These are phyloP conservation scores for Brassica juncea DNA, from an alignment of 345 rosid species.

Conservation along the genomic window DNA sequence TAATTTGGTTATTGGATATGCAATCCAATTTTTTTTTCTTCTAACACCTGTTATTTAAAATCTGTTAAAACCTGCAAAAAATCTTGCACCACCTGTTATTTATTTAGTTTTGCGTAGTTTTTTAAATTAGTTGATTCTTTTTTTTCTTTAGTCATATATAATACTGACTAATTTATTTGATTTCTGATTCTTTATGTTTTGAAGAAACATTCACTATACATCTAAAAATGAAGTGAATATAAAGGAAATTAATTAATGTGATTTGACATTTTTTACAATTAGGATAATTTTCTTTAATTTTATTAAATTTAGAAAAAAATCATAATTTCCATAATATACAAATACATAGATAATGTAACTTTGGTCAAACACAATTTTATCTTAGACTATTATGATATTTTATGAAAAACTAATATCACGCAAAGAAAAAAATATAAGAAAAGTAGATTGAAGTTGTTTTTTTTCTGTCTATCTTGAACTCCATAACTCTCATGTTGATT, in stretches of 20 bases:
- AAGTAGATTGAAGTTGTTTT: background rate
- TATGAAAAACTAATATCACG: no score
- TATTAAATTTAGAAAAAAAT: no score
- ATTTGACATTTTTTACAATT: background rate
- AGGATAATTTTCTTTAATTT: no score
- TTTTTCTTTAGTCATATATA: background rate
- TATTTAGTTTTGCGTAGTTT: no score
- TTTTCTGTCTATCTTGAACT: background rate
- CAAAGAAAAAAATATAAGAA: no score
- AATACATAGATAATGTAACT: background rate
- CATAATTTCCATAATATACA: background rate
- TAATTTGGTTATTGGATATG: background rate
- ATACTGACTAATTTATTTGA: background rate
- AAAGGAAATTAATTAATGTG: background rate
- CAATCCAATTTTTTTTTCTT: no score
- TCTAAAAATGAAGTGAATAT: background rate
- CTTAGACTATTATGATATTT: no score
- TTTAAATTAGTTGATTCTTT: background rate
- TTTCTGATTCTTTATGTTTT: background rate
- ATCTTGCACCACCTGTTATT: no score
- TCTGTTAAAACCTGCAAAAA: background rate
- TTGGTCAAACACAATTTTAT: background rate
- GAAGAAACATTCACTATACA: background rate
- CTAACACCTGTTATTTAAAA: no score
- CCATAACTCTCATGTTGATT: background rate